Conservation (phyloP, 768 basidiomycete species). For the Suillus fuscotomentosus region DNA sequence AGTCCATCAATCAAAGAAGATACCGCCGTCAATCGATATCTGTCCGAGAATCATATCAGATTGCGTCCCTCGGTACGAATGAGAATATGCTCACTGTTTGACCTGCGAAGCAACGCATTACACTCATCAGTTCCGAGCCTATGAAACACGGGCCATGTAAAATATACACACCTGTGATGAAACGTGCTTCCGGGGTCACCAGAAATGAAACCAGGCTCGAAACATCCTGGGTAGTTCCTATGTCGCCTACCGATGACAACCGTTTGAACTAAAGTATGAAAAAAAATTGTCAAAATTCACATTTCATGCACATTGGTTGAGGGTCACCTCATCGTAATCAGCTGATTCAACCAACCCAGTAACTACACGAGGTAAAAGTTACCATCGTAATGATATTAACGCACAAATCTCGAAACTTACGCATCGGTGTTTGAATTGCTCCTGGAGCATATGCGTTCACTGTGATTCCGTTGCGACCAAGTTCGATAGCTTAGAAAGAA, state of each 20-base stretch:
- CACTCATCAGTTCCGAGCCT: background rate
- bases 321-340: constrained; percentile 14
- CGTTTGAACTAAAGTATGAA: constrained; percentile 11
- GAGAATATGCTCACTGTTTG: constrained; percentile 21
- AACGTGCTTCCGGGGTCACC: constrained; percentile 31
- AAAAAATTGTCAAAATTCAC: background rate
- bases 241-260: constrained; percentile 17
- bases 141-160: background rate
- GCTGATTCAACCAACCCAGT: constrained; percentile 13
- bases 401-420: constrained; percentile 14
- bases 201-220: constrained; percentile 38
- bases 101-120: constrained; percentile 10
- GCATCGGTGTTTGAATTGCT: constrained; percentile 25
- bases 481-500: constrained; percentile 28
- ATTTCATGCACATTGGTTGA: background rate
- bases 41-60: constrained; percentile 2
- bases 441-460: constrained; percentile 36
- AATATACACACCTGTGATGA: constrained; percentile 33
- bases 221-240: constrained; percentile 29
- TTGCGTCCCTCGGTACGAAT: too few relatives aligned
- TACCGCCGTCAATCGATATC: constrained; percentile 27
- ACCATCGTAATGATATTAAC: background rate
- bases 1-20: constrained; percentile 2
- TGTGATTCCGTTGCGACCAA: constrained; percentile 28
- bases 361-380: constrained; percentile 12